phyloP scores from a whole-genome alignment of 208 protist species.

The Acanthamoeba lenticulata region DNA sequence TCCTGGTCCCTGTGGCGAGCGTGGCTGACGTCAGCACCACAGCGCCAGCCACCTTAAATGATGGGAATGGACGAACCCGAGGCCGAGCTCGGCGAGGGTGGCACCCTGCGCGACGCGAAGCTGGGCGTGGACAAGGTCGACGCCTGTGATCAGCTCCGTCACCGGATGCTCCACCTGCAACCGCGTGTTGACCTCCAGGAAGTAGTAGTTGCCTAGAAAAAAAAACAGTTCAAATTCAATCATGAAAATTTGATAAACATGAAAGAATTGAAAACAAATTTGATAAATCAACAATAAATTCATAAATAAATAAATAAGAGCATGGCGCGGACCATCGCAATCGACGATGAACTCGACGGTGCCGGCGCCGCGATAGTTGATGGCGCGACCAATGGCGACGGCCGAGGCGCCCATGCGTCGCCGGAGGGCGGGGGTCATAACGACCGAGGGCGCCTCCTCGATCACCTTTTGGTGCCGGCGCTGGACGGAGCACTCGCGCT shows the following conservation, averaged over 20 bases:
- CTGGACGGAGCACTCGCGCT: slow-evolving; percentile 97
- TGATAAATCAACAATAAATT: too few species aligned
- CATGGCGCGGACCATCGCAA: slow-evolving; percentile 61
- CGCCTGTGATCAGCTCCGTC: slow-evolving; percentile 94
- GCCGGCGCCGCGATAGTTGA: slow-evolving; percentile 93
- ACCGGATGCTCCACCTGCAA: slow-evolving; percentile 96
- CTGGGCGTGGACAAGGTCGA: slow-evolving; percentile 96
- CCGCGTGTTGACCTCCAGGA: slow-evolving; percentile 99
- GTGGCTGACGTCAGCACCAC: slow-evolving; percentile 81
- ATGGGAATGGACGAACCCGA: too few species aligned
- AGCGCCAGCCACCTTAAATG: too few species aligned
- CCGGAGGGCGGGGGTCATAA: slow-evolving; percentile 74
- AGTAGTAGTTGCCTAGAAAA: slow-evolving; percentile 92
- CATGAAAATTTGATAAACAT: too few species aligned
- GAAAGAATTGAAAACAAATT: too few species aligned
- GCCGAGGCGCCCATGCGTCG: slow-evolving; percentile 90
- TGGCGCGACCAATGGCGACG: slow-evolving; percentile 88
- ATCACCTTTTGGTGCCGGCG: slow-evolving; percentile 94
- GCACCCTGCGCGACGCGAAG: slow-evolving; percentile 86
- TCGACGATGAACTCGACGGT: slow-evolving; percentile 99
- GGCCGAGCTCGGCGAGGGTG: slow-evolving; percentile 46
- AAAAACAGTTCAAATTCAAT: too few species aligned
- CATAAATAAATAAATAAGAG: too few species aligned
- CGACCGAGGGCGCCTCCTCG: slow-evolving; percentile 76
- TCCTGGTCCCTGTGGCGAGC: slow-evolving; percentile 88